phyloP scores from a whole-genome alignment of 2,329 filamentous ascomycete species.

The Penicillium sp. region DNA sequence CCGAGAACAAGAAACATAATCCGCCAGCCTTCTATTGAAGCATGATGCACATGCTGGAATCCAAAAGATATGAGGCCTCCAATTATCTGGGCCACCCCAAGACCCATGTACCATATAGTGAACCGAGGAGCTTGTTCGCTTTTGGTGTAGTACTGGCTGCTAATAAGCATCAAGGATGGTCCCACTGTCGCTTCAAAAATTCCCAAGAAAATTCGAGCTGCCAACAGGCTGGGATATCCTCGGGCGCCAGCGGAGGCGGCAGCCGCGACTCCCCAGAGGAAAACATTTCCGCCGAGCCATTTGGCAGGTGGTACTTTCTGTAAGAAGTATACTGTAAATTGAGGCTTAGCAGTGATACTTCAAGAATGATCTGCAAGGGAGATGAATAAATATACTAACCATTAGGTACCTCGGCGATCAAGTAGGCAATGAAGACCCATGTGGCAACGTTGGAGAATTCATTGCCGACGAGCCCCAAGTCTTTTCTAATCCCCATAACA shows the following conservation, averaged over 20 bases:
- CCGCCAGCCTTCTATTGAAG: slow-evolving; percentile 44
- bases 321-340: slow-evolving; percentile 17
- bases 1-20: slow-evolving; percentile 54
- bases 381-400: slow-evolving; percentile 35
- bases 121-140: slow-evolving; percentile 59
- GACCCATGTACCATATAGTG: slow-evolving; percentile 60
- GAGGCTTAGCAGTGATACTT: background rate
- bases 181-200: slow-evolving; percentile 61
- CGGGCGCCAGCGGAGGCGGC: slow-evolving; percentile 51
- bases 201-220: slow-evolving; percentile 58
- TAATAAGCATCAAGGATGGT: slow-evolving; percentile 61
- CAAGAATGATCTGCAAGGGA: background rate
- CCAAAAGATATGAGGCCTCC: slow-evolving; percentile 48
- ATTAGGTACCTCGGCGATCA: slow-evolving; percentile 59
- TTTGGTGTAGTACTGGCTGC: slow-evolving; percentile 58
- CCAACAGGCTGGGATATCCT: slow-evolving; percentile 55
- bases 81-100: slow-evolving; percentile 55
- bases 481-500: slow-evolving; percentile 60
- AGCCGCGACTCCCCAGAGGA: slow-evolving; percentile 48
- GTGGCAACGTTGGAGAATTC: slow-evolving; percentile 61
- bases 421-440: slow-evolving; percentile 59
- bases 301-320: slow-evolving; percentile 27
- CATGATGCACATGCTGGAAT: slow-evolving; percentile 51
- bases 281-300: slow-evolving; percentile 59
- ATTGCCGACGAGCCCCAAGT: slow-evolving; percentile 55